Conservation (phyloP, 352 stramenopile species). For the Phytophthora macrochlamydospora region DNA sequence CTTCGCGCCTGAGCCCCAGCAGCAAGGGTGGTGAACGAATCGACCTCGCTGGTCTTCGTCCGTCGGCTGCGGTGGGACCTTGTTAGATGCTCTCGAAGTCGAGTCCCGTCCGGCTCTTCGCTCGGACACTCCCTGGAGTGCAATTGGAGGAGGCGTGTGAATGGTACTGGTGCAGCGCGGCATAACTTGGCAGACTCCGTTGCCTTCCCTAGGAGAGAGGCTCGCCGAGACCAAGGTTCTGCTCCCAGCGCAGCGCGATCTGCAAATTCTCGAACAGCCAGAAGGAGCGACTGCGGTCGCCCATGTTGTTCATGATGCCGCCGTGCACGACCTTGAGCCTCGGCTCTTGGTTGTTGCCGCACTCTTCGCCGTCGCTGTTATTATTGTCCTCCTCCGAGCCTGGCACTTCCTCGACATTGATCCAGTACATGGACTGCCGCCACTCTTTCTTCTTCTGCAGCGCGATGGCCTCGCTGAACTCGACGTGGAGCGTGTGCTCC, state of each 20-base stretch:
- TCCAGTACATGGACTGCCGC: conserved; percentile 66
- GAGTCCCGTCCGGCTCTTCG: no score
- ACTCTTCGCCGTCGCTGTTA: conserved; percentile 5
- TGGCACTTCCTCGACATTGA: conserved; percentile 46
- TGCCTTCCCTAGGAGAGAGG: conserved; percentile 27
- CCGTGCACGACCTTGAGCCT: conserved; percentile 49
- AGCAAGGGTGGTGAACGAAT: no score
- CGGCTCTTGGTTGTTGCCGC: conserved; percentile 17
- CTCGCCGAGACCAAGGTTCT: conserved; percentile 49
- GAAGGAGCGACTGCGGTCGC: conserved; percentile 56
- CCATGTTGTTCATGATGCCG: conserved; percentile 69
- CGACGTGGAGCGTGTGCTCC: conserved; percentile 52
- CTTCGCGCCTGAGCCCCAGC: no score
- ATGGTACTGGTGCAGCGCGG: no score
- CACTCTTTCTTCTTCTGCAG: conserved; percentile 61
- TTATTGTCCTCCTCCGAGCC: conserved; percentile 20
- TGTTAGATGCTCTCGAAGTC: no score
- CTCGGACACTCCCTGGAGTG: background rate
- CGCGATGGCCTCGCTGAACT: conserved; percentile 49
- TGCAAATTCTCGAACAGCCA: conserved; percentile 64
- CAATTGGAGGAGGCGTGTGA: no score
- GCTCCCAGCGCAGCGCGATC: conserved; percentile 58
- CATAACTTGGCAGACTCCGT: background rate
- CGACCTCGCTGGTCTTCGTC: no score
- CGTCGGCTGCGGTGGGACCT: no score